Evolutionary conservation across 352 stramenopile species (phyloP).

Genomic region (Paralagenidium karlingii): DNA sequence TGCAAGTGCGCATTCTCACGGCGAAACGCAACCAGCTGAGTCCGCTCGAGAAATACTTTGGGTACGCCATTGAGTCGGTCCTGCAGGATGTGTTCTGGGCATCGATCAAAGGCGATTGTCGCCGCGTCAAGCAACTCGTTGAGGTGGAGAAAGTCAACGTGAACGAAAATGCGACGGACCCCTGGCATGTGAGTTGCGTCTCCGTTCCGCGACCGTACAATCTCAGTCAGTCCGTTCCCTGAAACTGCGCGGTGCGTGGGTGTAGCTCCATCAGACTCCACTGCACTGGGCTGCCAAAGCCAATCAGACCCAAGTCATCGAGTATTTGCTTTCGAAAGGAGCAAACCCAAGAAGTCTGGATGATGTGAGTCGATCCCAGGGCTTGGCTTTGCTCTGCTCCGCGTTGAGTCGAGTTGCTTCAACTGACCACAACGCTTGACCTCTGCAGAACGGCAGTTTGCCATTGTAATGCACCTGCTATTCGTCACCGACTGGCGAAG

Average conservation of each 20-base stretch:
- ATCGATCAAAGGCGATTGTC: conserved; percentile 41
- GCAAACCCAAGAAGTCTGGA: conserved; percentile 35
- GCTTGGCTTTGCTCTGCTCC: too few relatives aligned
- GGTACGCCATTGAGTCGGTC: conserved; percentile 28
- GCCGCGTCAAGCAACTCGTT: conserved; percentile 39
- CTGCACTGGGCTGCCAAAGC: conserved; percentile 70
- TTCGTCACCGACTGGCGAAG: too few relatives aligned
- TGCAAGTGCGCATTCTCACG: conserved; percentile 57
- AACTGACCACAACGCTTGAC: background rate
- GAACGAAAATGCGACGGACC: conserved; percentile 30
- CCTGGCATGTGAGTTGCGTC: conserved; percentile 45
- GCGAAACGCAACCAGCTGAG: conserved; percentile 29
- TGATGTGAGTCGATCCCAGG: conserved; percentile 15
- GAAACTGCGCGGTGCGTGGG: background rate
- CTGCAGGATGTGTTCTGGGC: conserved; percentile 63
- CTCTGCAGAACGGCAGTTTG: conserved; percentile 41
- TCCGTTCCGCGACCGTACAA: too few relatives aligned
- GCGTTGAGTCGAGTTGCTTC: background rate
- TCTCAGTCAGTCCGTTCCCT: background rate
- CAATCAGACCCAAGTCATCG: conserved; percentile 23
- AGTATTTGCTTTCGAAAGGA: conserved; percentile 35
- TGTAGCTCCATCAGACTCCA: conserved; percentile 47
- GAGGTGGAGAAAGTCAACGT: conserved; percentile 35
- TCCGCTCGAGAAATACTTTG: conserved; percentile 60
- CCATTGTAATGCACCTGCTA: conserved; percentile 49